These are phyloP conservation scores for Anthracocystis panici-leucophaei DNA, from an alignment of 1,284 basidiomycete genomes.

Conservation along the genomic window DNA sequence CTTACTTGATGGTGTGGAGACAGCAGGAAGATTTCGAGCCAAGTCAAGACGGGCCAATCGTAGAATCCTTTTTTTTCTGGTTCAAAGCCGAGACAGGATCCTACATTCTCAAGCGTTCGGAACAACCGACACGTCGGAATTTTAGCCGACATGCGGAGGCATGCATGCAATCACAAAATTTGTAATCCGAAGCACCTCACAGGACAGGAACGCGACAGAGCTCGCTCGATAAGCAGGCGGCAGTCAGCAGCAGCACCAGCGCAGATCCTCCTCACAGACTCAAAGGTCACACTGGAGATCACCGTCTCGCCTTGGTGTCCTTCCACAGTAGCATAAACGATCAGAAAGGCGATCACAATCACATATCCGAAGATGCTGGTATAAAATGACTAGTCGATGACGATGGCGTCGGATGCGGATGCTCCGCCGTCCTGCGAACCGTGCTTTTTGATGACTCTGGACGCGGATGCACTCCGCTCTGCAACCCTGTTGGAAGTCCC, in stretches of 20 bases:
- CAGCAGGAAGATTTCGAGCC: background rate
- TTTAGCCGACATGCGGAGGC: constrained; percentile 1
- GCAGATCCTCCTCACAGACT: too few relatives aligned
- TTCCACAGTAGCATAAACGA: background rate
- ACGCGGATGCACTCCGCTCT: background rate
- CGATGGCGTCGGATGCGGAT: constrained; percentile 17
- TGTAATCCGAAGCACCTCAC: constrained; percentile 4
- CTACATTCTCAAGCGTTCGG: constrained; percentile 2
- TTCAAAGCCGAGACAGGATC: background rate
- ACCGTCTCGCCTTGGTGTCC: background rate
- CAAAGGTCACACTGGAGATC: background rate
- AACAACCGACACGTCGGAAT: background rate
- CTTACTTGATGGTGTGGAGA: too few relatives aligned
- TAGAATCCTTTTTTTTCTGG: constrained; percentile 1
- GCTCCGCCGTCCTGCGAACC: constrained; percentile 11
- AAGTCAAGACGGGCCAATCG: background rate
- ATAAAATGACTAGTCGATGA: constrained; percentile 18
- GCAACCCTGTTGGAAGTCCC: background rate
- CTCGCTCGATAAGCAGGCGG: background rate
- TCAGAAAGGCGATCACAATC: background rate
- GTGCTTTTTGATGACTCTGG: background rate
- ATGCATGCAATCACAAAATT: background rate
- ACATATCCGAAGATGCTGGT: background rate
- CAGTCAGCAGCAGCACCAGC: background rate
- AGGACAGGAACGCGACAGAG: background rate